Base-by-base conservation (phyloP, 2,329 filamentous ascomycete species). In the Lachnellula cervina region DNA sequence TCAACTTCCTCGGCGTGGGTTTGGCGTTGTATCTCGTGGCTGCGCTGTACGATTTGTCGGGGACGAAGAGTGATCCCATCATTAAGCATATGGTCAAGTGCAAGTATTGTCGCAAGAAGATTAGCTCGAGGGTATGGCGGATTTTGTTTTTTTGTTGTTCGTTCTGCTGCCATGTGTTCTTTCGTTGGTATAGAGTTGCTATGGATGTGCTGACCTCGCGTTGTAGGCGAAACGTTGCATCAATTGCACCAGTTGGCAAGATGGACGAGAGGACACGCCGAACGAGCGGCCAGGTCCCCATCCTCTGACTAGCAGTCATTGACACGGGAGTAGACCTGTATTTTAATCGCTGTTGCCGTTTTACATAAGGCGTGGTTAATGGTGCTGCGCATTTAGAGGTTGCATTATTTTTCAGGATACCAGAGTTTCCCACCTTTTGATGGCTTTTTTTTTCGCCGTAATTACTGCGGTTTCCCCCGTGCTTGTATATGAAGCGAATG, bases 21-120 rank as follows among this genome's bases (percentile, higher is more conserved):
- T 49, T 88, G 16, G 79, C 81, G 13, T 73, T 90, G 9, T 90
- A 89, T 67, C 72, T 76, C 0, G 75, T 90, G 28, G 86, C 85
- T 1, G 76, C 77, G 49, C 44, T 81, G 40, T 90, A 89, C 67
- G 82, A 84, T 62, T 77, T 75, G 59, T 66, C 83, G 16, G 11
- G 55, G 51, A 19, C 49, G 50, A 82, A 80, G 13, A 76, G 79
- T 11, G 86, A 89, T 51, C 80, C 82, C 14, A 86, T 90, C 60
- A 87, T 90, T 68, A 89, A 89, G 73, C 82, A 80, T 62, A 82
- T 80, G 25, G 77, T 84, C 51, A 87, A 83, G 70, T 90, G 87
- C 72, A 80, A 75, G 65, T 90, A 86, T 65, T 88, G 86, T 67
- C 75, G 78, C 57, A 83, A 84, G 70, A 74, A 72, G 23, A 82